Evolutionary conservation across 495 filamentous ascomycete genomes (phyloP).

Genomic region (Hypoxylon lienhwacheense): DNA sequence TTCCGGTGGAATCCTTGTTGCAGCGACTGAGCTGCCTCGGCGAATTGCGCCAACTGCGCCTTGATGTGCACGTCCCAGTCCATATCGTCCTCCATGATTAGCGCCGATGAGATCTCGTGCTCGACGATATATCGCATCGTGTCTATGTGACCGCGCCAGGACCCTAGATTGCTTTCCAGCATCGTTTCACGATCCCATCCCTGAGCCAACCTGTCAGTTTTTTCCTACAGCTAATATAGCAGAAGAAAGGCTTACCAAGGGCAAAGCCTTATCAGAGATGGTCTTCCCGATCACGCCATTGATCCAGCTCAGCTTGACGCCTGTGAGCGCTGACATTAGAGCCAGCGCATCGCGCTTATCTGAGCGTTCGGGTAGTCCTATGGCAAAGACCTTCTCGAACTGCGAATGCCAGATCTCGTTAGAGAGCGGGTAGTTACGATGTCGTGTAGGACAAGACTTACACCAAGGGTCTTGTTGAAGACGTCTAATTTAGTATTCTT

Average conservation of each 20-base stretch:
- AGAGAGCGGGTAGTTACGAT: not conserved
- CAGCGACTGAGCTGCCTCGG: conserved; percentile 39
- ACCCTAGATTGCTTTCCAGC: conserved; percentile 26
- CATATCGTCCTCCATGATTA: conserved; percentile 61
- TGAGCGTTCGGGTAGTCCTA: conserved; percentile 40
- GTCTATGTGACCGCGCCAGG: conserved; percentile 33
- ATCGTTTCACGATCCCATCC: conserved; percentile 24
- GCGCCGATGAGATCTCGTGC: conserved; percentile 49
- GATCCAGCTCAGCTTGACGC: conserved; percentile 41
- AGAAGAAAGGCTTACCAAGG: conserved; percentile 9
- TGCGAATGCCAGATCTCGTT: not conserved
- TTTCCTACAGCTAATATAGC: not conserved
- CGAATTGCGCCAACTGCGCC: conserved; percentile 50
- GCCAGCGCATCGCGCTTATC: conserved; percentile 44
- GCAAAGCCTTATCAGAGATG: conserved; percentile 39
- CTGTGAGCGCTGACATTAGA: conserved; percentile 39
- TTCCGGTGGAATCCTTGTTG: conserved; percentile 33
- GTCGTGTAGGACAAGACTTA: conserved; percentile 3
- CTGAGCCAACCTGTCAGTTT: conserved; percentile 1
- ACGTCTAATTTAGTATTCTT: conserved; percentile 17
- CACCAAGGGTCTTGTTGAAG: conserved; percentile 25
- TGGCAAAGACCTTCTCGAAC: conserved; percentile 39
- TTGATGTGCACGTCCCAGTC: conserved; percentile 60
- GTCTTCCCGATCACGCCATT: conserved; percentile 38
- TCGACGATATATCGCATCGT: conserved; percentile 45